Percentiles rank a stretch among this genome's conserved stretches.
Evolutionary conservation across 2,329 filamentous ascomycete species (phyloP).

Genomic region (Aspergillus nomiae): DNA sequence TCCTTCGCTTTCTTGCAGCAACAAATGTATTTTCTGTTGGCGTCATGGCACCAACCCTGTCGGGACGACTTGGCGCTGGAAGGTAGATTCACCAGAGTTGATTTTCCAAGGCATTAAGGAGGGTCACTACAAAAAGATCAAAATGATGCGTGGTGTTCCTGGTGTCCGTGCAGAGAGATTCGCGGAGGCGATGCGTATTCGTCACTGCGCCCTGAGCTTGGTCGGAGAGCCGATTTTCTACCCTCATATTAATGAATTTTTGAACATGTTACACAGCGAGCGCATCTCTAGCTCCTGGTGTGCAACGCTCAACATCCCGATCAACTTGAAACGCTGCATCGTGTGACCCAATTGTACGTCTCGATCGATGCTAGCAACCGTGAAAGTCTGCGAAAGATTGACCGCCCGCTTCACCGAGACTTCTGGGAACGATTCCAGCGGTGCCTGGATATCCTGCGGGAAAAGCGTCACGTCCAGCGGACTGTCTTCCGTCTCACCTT

Average conservation of each 20-base stretch:
- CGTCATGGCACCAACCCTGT: constrained; percentile 96
- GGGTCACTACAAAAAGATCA: constrained; percentile 95
- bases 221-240: constrained; percentile 99
- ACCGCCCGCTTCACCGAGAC: constrained; percentile 88
- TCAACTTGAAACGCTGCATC: constrained; percentile 76
- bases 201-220: constrained; percentile 87
- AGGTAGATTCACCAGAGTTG: constrained; percentile 84
- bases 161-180: constrained; percentile 91
- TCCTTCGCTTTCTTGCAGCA: constrained; percentile 90
- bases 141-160: constrained; percentile 91
- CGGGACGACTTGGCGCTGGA: constrained; percentile 95
- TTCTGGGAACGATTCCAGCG: constrained; percentile 96
- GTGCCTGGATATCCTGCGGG: constrained; percentile 85
- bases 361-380: constrained; percentile 93
- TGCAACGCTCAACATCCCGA: constrained; percentile 97
- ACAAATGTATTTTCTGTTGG: constrained; percentile 99
- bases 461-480: constrained; percentile 79
- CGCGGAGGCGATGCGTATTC: constrained; percentile 86
- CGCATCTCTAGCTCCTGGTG: constrained; percentile 88
- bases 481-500: constrained; percentile 94
- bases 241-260: constrained; percentile 92
- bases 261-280: constrained; percentile 78
- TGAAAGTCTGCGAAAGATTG: constrained; percentile 83
- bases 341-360: constrained; percentile 94
- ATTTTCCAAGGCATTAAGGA: constrained; percentile 91